Evolutionary conservation across 2,329 filamentous ascomycete species (phyloP).

Genomic region (Chrysoporthe puriensis): DNA sequence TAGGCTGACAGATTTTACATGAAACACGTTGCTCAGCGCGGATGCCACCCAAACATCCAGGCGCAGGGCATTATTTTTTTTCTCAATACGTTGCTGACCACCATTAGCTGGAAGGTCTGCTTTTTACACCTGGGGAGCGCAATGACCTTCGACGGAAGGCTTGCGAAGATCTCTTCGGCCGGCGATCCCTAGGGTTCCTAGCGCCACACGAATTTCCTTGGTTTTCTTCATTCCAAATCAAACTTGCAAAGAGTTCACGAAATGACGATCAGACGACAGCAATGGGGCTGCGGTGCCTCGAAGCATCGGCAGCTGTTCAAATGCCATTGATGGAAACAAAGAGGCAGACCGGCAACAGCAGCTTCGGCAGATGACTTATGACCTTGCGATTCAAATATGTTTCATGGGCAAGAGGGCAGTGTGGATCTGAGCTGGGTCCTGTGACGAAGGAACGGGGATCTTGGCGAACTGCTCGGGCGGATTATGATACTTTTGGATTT

Average conservation of each 20-base stretch:
- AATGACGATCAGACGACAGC: no score
- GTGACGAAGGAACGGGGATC: not conserved
- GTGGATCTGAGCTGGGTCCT: not conserved
- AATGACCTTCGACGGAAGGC: not conserved
- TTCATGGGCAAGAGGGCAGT: not conserved
- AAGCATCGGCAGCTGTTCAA: no score
- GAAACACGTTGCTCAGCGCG: not conserved
- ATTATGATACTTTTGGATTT: not conserved
- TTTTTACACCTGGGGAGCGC: not conserved
- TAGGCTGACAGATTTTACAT: not conserved
- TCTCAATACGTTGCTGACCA: constrained; percentile 1
- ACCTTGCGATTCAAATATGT: not conserved
- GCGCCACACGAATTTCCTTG: not conserved
- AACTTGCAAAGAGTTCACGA: no score
- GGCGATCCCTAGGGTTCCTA: not conserved
- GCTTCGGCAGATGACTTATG: not conserved
- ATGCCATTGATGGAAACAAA: not conserved
- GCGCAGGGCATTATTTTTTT: not conserved
- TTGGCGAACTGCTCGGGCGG: not conserved
- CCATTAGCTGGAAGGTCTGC: not conserved
- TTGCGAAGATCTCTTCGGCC: not conserved
- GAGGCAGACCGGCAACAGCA: not conserved
- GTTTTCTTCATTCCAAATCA: not conserved
- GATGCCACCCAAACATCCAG: not conserved
- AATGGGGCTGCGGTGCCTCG: not conserved